Conservation (phyloP, 495 filamentous ascomycete genomes). For the Trichoderma orchidacearum region DNA sequence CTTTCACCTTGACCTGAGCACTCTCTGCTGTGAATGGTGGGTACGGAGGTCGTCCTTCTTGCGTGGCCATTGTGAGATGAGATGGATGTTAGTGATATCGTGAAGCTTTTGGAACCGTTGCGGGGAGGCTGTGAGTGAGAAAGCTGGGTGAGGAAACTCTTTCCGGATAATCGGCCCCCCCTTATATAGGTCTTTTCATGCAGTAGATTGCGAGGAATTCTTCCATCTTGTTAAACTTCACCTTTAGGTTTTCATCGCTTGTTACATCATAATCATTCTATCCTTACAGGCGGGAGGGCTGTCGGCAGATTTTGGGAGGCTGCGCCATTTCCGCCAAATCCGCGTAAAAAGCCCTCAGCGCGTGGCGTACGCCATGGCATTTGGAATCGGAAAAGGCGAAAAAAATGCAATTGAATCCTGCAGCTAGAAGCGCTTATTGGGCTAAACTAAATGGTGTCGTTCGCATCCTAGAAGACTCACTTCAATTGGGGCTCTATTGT, state of each 20-base stretch:
- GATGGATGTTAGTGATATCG: background rate
- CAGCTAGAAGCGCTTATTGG: no score
- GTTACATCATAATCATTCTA: background rate
- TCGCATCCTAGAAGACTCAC: no score
- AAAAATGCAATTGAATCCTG: no score
- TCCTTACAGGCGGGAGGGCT: background rate
- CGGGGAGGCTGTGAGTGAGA: background rate
- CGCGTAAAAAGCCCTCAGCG: background rate
- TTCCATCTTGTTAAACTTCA: no score
- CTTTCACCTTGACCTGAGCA: conserved; percentile 69
- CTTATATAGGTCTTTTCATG: no score
- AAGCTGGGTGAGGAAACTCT: no score
- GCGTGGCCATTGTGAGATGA: background rate
- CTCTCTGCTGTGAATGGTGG: conserved; percentile 75
- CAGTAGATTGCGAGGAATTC: no score
- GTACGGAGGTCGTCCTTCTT: conserved; percentile 17
- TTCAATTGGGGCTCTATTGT: no score
- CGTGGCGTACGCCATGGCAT: no score
- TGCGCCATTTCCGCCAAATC: background rate
- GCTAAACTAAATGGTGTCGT: no score
- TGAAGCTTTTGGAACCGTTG: background rate
- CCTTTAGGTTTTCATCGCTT: background rate
- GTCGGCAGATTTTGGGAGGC: background rate
- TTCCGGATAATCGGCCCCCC: no score
- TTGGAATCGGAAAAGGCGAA: background rate